A percentile compares a stretch with the other conserved stretches of the same genome.
Conservation (phyloP, 2,329 filamentous ascomycete genomes). For the Sporothrix euskadiensis region DNA sequence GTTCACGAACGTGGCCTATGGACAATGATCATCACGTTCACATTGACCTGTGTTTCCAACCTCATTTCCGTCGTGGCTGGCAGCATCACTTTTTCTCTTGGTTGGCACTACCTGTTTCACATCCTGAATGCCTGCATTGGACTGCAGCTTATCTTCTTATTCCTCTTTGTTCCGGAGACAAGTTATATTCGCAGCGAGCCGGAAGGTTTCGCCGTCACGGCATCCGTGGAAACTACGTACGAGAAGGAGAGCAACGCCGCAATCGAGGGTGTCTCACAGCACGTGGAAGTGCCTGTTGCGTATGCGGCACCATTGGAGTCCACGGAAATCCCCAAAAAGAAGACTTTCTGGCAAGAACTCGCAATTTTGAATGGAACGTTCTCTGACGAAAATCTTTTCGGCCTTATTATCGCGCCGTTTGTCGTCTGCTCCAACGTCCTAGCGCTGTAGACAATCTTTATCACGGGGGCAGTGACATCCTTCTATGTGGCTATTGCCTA, state of each 20-base stretch:
- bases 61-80: conserved; percentile 3
- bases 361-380: not conserved
- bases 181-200: not conserved
- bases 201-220: too few relatives aligned
- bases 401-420: not conserved
- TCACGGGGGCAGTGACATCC: not conserved
- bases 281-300: not conserved
- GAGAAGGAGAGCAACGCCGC: not conserved
- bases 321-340: not conserved
- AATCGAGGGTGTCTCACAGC: not conserved
- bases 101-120: conserved; percentile 16
- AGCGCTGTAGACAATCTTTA: not conserved
- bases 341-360: conserved; percentile 3
- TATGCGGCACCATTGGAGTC: not conserved
- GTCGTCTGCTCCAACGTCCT: not conserved
- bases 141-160: not conserved
- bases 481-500: conserved; percentile 12
- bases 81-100: not conserved
- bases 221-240: too few relatives aligned
- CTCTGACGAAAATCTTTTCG: not conserved
- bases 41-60: conserved; percentile 8
- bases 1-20: not conserved
- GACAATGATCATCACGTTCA: conserved; percentile 12
- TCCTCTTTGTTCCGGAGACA: not conserved
- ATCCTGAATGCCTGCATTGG: not conserved